Percentiles rank a stretch among this genome's conserved stretches.
Conservation (phyloP, 495 filamentous ascomycete species). For the Rostrohypoxylon terebratum region DNA sequence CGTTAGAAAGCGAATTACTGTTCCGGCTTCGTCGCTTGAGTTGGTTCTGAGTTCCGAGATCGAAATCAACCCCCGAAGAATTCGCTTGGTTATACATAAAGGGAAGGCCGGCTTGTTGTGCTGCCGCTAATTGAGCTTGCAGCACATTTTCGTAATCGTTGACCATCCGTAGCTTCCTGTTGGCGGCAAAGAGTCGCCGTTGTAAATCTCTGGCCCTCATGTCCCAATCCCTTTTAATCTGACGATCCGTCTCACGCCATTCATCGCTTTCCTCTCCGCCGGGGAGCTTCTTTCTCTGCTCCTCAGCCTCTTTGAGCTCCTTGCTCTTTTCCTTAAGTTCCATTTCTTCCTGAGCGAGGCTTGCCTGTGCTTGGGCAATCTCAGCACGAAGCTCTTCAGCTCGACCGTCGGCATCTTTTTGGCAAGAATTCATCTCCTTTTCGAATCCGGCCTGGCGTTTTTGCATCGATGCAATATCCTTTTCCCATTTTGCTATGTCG, state of each 20-base stretch:
- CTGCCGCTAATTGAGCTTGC: slow-evolving; percentile 45
- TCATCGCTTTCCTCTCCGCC: slow-evolving; percentile 67
- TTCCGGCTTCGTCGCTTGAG: slow-evolving; percentile 66
- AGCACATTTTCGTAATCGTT: slow-evolving; percentile 57
- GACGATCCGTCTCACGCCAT: slow-evolving; percentile 61
- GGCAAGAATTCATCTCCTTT: slow-evolving; percentile 52
- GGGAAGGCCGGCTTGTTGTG: slow-evolving; percentile 49
- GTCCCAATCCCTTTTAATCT: slow-evolving; percentile 59
- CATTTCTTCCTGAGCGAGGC: slow-evolving; percentile 51
- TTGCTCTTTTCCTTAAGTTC: slow-evolving; percentile 64
- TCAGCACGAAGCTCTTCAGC: slow-evolving; percentile 49
- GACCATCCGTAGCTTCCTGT: slow-evolving; percentile 50
- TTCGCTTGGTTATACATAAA: slow-evolving; percentile 59
- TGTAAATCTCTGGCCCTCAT: slow-evolving; percentile 58
- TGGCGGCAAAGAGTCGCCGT: slow-evolving; percentile 52
- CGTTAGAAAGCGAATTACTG: slow-evolving; percentile 66
- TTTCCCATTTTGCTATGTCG: slow-evolving; percentile 67
- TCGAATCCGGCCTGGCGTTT: slow-evolving; percentile 58
- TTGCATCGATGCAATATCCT: slow-evolving; percentile 61
- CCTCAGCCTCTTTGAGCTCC: slow-evolving; percentile 64
- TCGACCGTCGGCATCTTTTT: slow-evolving; percentile 49
- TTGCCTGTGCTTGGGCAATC: slow-evolving; percentile 48
- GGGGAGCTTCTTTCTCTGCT: slow-evolving; percentile 62
- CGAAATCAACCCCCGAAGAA: slow-evolving; percentile 62
- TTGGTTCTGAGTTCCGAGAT: slow-evolving; percentile 59